These are phyloP conservation scores for Plasmopara viticola DNA, from an alignment of 352 stramenopile species.

Conservation along the genomic window DNA sequence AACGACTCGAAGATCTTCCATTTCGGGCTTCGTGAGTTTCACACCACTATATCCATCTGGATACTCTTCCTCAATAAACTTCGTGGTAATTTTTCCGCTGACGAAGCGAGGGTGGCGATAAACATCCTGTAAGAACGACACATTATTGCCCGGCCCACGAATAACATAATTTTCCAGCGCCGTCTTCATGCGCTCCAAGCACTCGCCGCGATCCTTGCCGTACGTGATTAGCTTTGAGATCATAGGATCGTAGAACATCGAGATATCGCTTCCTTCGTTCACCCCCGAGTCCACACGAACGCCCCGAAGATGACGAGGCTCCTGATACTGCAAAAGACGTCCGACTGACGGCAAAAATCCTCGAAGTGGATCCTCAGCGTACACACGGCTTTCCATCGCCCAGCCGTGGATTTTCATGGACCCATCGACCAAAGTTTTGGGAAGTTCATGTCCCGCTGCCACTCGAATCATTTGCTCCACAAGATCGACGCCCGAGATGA, in stretches of 20 bases:
- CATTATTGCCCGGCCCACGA: slow-evolving; percentile 91
- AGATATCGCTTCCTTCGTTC: slow-evolving; percentile 88
- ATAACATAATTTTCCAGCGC: slow-evolving; percentile 95
- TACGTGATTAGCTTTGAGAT: slow-evolving; percentile 94
- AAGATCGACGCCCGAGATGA: slow-evolving; percentile 90
- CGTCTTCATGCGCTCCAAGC: slow-evolving; percentile 77
- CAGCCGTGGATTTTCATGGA: slow-evolving; percentile 56
- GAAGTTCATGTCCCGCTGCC: slow-evolving; percentile 87
- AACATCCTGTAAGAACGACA: slow-evolving; percentile 91
- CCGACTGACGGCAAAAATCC: slow-evolving; percentile 94
- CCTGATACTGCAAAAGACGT: slow-evolving; percentile 89
- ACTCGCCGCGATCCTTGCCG: slow-evolving; percentile 68
- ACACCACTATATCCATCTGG: slow-evolving; percentile 91
- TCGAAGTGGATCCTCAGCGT: slow-evolving; percentile 94
- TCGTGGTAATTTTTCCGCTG: slow-evolving; percentile 93
- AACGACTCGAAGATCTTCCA: slow-evolving; percentile 68
- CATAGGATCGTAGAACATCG: slow-evolving; percentile 96
- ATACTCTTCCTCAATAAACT: slow-evolving; percentile 96
- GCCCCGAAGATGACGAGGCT: slow-evolving; percentile 68
- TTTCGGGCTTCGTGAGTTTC: slow-evolving; percentile 48
- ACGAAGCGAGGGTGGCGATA: slow-evolving; percentile 88
- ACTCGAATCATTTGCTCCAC: slow-evolving; percentile 96
- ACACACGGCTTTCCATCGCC: slow-evolving; percentile 93
- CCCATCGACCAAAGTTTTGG: slow-evolving; percentile 65
- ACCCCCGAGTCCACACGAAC: slow-evolving; percentile 92